Conservation (phyloP, 805 yeast genomes). For the Phaffomyces thermotolerans region DNA sequence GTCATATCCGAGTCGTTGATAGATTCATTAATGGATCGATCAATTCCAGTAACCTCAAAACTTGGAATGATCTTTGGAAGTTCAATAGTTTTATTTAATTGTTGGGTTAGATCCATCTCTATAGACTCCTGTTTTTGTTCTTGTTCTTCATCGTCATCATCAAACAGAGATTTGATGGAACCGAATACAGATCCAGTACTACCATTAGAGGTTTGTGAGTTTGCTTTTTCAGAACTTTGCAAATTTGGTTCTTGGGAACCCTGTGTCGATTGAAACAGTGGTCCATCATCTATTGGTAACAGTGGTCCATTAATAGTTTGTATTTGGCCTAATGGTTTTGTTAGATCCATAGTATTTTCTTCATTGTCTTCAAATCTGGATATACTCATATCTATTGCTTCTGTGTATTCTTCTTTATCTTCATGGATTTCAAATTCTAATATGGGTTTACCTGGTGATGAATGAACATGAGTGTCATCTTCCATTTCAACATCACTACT, state of each 20-base stretch:
- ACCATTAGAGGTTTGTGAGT: too few species aligned
- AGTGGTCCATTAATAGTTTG: not conserved
- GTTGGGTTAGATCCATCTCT: conserved; percentile 23
- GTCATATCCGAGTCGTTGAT: conserved; percentile 7
- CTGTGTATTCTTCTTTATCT: conserved; percentile 15
- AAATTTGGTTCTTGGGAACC: not conserved
- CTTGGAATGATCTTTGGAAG: not conserved
- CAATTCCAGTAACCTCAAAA: not conserved
- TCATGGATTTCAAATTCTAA: conserved; percentile 16
- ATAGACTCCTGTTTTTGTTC: conserved; percentile 8
- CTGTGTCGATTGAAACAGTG: conserved; percentile 4
- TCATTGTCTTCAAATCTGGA: conserved; percentile 8
- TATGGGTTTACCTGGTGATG: conserved; percentile 14
- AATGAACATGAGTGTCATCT: conserved; percentile 18
- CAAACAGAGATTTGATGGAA: conserved; percentile 21
- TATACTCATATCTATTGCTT: conserved; percentile 17
- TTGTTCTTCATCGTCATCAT: conserved; percentile 14
- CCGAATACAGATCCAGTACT: conserved; percentile 16
- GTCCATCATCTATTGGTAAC: not conserved
- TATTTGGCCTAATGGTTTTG: conserved; percentile 20
- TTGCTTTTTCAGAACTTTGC: conserved; percentile 8
- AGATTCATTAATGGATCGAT: not conserved
- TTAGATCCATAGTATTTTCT: conserved; percentile 24
- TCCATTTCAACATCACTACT: conserved; percentile 24
- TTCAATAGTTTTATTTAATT: conserved; percentile 5